These are phyloP conservation scores for Blastobotrys illinoisensis DNA, from an alignment of 1,139 yeast species.

Conservation along the genomic window DNA sequence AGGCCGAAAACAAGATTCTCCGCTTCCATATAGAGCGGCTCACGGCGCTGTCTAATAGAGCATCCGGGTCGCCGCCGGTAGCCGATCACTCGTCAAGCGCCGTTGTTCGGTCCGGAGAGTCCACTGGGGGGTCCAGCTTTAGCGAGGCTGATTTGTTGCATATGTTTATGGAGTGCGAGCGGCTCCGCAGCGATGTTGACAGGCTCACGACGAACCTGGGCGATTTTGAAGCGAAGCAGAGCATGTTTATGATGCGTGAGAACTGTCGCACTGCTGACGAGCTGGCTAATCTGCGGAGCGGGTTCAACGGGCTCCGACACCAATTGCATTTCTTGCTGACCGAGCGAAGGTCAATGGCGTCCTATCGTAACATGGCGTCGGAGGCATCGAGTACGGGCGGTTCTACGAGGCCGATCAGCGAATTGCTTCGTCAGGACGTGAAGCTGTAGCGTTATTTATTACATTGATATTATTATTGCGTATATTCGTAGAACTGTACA, in stretches of 20 bases:
- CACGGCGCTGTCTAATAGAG: conserved; percentile 13
- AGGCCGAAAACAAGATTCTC: conserved; percentile 37
- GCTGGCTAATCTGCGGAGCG: conserved; percentile 30
- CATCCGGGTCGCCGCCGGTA: conserved; percentile 2
- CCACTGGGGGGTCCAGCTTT: conserved; percentile 9
- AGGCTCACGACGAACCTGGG: conserved; percentile 27
- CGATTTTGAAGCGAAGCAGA: conserved; percentile 34
- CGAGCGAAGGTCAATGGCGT: conserved; percentile 23
- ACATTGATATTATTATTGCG: too few species aligned
- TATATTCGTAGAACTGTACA: too few species aligned
- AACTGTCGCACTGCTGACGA: conserved; percentile 33
- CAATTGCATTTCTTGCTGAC: conserved; percentile 33
- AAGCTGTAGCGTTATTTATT: conserved; percentile 1
- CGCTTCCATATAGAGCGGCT: conserved; percentile 29
- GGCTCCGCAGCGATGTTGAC: conserved; percentile 33
- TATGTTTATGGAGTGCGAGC: conserved; percentile 34
- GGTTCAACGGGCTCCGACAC: conserved; percentile 33
- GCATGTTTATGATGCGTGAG: conserved; percentile 34
- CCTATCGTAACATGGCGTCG: background rate
- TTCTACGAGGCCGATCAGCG: conserved; percentile 1
- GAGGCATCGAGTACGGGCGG: background rate
- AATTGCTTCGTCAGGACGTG: conserved; percentile 2
- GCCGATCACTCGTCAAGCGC: conserved; percentile 4
- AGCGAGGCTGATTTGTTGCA: conserved; percentile 29
- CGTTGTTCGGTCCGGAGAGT: background rate